phyloP scores from a whole-genome alignment of 1,284 basidiomycete species.

The Rugiboletus extremiorientalis region DNA sequence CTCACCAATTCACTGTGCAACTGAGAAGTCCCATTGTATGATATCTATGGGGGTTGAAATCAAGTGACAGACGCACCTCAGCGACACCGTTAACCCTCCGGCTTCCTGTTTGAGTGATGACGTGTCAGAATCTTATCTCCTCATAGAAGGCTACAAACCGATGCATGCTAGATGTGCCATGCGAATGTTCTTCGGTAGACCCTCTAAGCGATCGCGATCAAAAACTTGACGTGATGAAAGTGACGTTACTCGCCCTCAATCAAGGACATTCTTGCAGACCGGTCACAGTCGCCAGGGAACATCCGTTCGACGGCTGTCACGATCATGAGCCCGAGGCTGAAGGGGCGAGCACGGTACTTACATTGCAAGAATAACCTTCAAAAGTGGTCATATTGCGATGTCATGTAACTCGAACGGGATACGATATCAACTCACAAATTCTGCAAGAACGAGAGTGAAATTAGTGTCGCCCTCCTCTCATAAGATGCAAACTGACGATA shows the following conservation, averaged over 20 bases:
- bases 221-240: neutral
- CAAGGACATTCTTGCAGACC: slow-evolving; percentile 81
- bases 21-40: slow-evolving; percentile 32
- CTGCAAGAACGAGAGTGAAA: slow-evolving; percentile 25
- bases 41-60: no score
- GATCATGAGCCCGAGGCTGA: slow-evolving; percentile 7
- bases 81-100: slow-evolving; percentile 93
- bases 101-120: slow-evolving; percentile 47
- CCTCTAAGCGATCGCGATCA: slow-evolving; percentile 52
- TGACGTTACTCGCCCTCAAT: slow-evolving; percentile 64
- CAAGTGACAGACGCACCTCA: slow-evolving; percentile 54
- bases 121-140: neutral
- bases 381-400: neutral
- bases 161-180: slow-evolving; percentile 87
- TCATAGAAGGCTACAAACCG: slow-evolving; percentile 40
- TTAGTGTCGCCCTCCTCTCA: slow-evolving; percentile 7
- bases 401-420: neutral
- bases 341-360: slow-evolving; percentile 24
- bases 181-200: slow-evolving; percentile 78
- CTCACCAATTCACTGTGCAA: slow-evolving; percentile 73
- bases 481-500: slow-evolving; percentile 54
- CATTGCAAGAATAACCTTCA: slow-evolving; percentile 64
- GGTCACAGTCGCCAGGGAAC: slow-evolving; percentile 84
- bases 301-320: slow-evolving; percentile 77
- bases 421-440: slow-evolving; percentile 43